phyloP scores from a whole-genome alignment of 2,329 filamentous ascomycete genomes.

The Pseudogymnoascus pannorum region DNA sequence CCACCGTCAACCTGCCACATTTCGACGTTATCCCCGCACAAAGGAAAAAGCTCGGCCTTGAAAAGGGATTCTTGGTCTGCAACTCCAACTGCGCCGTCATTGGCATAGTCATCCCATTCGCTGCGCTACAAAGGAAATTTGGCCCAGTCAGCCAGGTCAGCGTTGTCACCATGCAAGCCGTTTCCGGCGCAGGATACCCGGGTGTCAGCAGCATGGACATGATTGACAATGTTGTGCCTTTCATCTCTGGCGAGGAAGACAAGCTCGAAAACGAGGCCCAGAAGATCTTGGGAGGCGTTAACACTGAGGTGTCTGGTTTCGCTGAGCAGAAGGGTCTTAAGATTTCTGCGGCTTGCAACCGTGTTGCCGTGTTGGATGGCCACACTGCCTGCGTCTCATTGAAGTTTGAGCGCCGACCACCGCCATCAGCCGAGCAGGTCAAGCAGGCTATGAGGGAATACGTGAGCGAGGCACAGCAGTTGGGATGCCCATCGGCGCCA shows the following conservation, averaged over 20 bases:
- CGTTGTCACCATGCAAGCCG: constrained; percentile 90
- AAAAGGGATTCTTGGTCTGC: constrained; percentile 89
- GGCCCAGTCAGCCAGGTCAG: constrained; percentile 68
- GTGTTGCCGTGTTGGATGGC: constrained; percentile 90
- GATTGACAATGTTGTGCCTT: constrained; percentile 91
- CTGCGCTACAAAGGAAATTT: constrained; percentile 78
- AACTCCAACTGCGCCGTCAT: constrained; percentile 99
- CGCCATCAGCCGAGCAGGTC: constrained; percentile 68
- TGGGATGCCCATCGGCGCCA: constrained; percentile 85
- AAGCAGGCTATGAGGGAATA: constrained; percentile 75
- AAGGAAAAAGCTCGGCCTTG: constrained; percentile 60
- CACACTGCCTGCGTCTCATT: constrained; percentile 93
- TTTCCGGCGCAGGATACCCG: constrained; percentile 87
- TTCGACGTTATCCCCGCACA: constrained; percentile 87
- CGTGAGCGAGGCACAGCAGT: constrained; percentile 68
- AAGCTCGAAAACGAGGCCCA: constrained; percentile 92
- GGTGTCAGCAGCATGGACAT: constrained; percentile 93
- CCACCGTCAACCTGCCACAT: constrained; percentile 86
- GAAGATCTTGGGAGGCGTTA: constrained; percentile 81
- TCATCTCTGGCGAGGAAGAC: constrained; percentile 88
- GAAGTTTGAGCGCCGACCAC: constrained; percentile 66
- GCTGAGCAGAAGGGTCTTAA: constrained; percentile 65
- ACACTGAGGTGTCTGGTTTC: constrained; percentile 64
- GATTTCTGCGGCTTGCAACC: constrained; percentile 83
- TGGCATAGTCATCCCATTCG: constrained; percentile 89